Conservation (phyloP, 75 land plant species). For the Cupressus sempervirens region DNA sequence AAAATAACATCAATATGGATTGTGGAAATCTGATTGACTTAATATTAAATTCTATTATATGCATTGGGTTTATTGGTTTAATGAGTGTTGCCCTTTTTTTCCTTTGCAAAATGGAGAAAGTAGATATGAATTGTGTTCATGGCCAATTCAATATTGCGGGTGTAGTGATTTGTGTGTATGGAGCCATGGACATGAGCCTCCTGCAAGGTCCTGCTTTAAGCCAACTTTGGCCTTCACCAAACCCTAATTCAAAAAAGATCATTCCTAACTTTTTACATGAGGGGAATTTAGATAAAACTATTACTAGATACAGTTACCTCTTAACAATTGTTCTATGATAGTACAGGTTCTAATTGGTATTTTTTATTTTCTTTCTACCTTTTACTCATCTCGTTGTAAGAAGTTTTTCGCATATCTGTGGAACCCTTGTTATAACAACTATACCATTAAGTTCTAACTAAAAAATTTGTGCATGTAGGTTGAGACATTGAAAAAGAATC, state of each 20-base stretch:
- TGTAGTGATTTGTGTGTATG: slow-evolving; percentile 17
- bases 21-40: too few species aligned
- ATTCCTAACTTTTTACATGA: background rate
- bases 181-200: slow-evolving; percentile 50
- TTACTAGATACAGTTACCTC: slow-evolving; percentile 44
- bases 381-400: too few species aligned
- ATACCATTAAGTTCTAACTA: too few species aligned
- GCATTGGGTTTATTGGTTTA: too few species aligned
- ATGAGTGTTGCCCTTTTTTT: too few species aligned
- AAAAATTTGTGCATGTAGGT: too few species aligned
- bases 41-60: background rate
- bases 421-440: too few species aligned
- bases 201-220: slow-evolving; percentile 16
- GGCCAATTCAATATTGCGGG: slow-evolving; percentile 44
- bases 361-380: too few species aligned
- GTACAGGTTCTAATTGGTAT: slow-evolving; percentile 27
- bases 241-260: background rate
- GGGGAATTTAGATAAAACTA: background rate
- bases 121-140: slow-evolving; percentile 30
- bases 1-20: too few species aligned
- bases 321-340: slow-evolving; percentile 7
- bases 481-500: background rate
- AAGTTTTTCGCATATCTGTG: too few species aligned
- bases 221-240: background rate
- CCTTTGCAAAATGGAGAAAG: slow-evolving; percentile 41